phyloP scores from a whole-genome alignment of 257 asterid species.

The Asclepias syriaca region DNA sequence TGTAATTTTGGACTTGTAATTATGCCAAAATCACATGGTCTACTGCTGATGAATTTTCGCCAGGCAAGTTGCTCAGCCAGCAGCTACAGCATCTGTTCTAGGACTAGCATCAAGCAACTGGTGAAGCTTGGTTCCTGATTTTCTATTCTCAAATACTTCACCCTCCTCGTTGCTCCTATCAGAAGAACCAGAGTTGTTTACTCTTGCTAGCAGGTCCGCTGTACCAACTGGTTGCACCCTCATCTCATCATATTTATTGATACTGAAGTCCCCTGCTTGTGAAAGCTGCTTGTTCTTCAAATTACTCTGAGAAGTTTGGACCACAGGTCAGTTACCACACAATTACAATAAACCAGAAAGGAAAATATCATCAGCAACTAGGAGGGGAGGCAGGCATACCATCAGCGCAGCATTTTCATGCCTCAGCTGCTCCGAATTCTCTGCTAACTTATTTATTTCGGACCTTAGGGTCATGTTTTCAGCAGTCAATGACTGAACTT shows the following conservation, averaged over 20 bases:
- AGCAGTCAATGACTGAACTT: slow-evolving; percentile 56
- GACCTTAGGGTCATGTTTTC: slow-evolving; percentile 78
- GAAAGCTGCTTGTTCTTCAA: slow-evolving; percentile 35
- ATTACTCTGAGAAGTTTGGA: slow-evolving; percentile 50
- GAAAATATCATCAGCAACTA: neutral
- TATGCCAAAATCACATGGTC: slow-evolving; percentile 61
- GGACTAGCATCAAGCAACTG: slow-evolving; percentile 72
- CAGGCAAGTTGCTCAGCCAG: slow-evolving; percentile 40
- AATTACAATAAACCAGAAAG: neutral
- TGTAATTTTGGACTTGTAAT: slow-evolving; percentile 56
- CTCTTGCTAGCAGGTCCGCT: slow-evolving; percentile 78
- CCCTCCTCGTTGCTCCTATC: slow-evolving; percentile 42
- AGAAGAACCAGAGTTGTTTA: slow-evolving; percentile 48
- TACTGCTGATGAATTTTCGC: neutral
- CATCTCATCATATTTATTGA: slow-evolving; percentile 35
- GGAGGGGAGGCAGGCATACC: slow-evolving; percentile 28
- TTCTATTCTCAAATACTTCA: slow-evolving; percentile 37
- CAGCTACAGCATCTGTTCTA: slow-evolving; percentile 82
- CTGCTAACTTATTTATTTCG: slow-evolving; percentile 52
- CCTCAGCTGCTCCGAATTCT: slow-evolving; percentile 63
- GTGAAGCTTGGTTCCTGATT: slow-evolving; percentile 66
- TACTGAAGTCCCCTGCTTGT: slow-evolving; percentile 27
- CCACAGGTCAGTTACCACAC: neutral
- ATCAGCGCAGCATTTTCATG: slow-evolving; percentile 59
- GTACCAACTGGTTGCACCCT: slow-evolving; percentile 64